Evolutionary conservation across 2,329 filamentous ascomycete species (phyloP), one percentile per base, ranked within the genome.

Genomic region (Pochonia chlamydosporia): DNA sequence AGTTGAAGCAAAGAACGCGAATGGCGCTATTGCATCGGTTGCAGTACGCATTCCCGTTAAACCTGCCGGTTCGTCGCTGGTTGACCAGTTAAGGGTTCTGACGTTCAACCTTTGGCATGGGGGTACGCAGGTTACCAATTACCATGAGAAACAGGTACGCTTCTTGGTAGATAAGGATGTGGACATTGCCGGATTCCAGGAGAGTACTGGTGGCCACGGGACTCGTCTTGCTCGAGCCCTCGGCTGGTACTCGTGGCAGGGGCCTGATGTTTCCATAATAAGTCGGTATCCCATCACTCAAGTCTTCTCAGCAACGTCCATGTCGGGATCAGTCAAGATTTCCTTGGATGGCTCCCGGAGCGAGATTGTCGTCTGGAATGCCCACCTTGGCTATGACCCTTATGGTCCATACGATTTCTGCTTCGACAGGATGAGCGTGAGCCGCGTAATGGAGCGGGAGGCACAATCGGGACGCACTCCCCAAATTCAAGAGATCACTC

Each of bases 361-460:
- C 40, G 26, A 43, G 21, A 51, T 68, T 45, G 62, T 63, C 51
- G 51, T 69, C 31, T 68, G 60, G 55, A 60, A 59, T 23, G 57
- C 58, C 37, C 67, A 70, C 43, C 47, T 69, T 11, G 65, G 60
- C 3, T 64, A 63, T 41, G 52, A 56, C 14, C 67, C 67, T 0
- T 70, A 70, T 37, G 67, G 67, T 0, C 67, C 67, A 3, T 70
- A 70, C 48, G 67, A 69, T 41, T 65, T 67, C 42, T 70, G 67
- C 56, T 69, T 63, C 41, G 54, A 63, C 26, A 52, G 59, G 14
- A 63, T 63, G 58, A 54, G 54, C 5, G 49, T 58, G 2, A 59
- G 63, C 3, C 46, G 54, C 26, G 62, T 69, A 1, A 47, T 68
- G 1, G 43, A 56, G 37, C 54, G 60, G 11, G 67, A 70, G 48